phyloP scores from a whole-genome alignment of 2,329 filamentous ascomycete species.

The Penicillium digitatum region DNA sequence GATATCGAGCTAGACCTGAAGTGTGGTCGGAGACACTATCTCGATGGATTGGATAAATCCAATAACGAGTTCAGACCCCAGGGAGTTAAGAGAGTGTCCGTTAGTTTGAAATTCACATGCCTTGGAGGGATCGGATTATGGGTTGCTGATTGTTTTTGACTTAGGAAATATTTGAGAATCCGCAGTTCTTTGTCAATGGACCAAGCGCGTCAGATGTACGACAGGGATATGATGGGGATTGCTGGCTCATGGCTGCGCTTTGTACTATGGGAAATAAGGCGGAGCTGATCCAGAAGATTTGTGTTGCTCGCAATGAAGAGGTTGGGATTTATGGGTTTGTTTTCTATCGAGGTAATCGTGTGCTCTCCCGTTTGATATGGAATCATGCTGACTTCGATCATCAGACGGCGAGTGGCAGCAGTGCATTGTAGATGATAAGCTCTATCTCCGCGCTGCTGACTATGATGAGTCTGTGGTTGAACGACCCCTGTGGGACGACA shows the following conservation, averaged over 20 bases:
- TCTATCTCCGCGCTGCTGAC: conserved; percentile 76
- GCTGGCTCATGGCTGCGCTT: conserved; percentile 79
- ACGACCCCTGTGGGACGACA: conserved; percentile 68
- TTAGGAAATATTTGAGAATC: conserved; percentile 72
- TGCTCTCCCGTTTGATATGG: not conserved
- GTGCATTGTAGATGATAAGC: conserved; percentile 85
- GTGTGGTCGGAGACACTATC: conserved; percentile 49
- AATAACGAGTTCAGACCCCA: conserved; percentile 55
- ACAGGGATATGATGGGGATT: conserved; percentile 75
- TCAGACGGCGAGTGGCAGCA: conserved; percentile 84
- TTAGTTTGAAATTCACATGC: conserved; percentile 19
- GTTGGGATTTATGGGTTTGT: conserved; percentile 84
- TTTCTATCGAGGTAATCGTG: conserved; percentile 61
- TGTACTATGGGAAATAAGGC: conserved; percentile 72
- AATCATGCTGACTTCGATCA: not conserved
- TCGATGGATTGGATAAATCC: conserved; percentile 45
- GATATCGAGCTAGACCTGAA: conserved; percentile 76
- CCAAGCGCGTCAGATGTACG: conserved; percentile 73
- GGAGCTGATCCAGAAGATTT: conserved; percentile 67
- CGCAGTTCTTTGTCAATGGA: conserved; percentile 73
- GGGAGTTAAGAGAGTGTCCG: conserved; percentile 67
- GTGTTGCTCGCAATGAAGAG: conserved; percentile 66
- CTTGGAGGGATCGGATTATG: no score
- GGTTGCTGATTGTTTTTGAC: conserved; percentile 7
- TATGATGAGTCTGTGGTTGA: conserved; percentile 77